phyloP scores from a whole-genome alignment of 169 alveolate species.

The Theileria equi region DNA sequence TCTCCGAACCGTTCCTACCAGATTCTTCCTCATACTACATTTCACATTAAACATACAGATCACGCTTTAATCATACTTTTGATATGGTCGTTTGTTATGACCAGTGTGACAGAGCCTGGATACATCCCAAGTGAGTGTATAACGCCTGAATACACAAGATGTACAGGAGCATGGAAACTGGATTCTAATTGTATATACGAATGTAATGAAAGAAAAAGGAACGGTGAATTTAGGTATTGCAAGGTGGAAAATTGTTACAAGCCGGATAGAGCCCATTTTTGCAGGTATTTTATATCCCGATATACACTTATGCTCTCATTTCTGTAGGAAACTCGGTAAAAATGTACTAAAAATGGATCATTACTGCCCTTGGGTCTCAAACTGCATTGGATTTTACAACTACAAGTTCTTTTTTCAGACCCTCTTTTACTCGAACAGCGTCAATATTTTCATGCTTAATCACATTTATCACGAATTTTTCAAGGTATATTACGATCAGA shows the following conservation, averaged over 20 bases:
- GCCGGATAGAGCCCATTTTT: conserved; percentile 52
- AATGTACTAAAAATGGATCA: conserved; percentile 65
- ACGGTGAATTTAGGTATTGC: conserved; percentile 64
- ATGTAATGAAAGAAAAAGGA: conserved; percentile 56
- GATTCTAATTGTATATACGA: conserved; percentile 21
- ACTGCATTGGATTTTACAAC: conserved; percentile 61
- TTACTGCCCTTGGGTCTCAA: conserved; percentile 65
- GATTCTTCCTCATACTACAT: no score
- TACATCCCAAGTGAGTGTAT: conserved; percentile 42
- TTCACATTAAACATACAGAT: no score
- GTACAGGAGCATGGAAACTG: conserved; percentile 40
- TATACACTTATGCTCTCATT: no score
- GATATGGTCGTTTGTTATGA: conserved; percentile 58
- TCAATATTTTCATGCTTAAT: conserved; percentile 17
- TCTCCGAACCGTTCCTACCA: no score
- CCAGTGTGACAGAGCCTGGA: conserved; percentile 57
- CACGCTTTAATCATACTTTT: conserved; percentile 32
- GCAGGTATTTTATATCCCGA: conserved; percentile 18
- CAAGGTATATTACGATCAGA: conserved; percentile 34
- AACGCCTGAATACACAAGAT: neutral
- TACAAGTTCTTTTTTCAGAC: conserved; percentile 57
- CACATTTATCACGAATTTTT: conserved; percentile 19
- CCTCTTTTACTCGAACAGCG: conserved; percentile 42
- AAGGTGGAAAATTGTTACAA: conserved; percentile 50
- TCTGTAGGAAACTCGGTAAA: conserved; percentile 49